These are phyloP conservation scores for Candida suzukii DNA, from an alignment of 805 yeast genomes.

Conservation along the genomic window DNA sequence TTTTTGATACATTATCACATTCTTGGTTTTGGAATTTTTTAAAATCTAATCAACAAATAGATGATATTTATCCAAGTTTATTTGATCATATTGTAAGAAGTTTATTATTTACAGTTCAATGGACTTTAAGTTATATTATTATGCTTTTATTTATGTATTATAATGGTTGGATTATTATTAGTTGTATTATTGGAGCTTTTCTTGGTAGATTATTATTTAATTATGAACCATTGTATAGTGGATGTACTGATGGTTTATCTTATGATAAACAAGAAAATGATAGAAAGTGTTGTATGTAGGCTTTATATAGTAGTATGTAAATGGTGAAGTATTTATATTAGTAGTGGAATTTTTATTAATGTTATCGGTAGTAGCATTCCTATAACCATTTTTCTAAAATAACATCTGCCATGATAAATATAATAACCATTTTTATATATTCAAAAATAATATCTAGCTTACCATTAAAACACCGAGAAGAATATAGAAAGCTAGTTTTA, in stretches of 20 bases:
- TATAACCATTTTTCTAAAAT: no score
- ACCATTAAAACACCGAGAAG: no score
- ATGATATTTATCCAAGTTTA: conserved; percentile 29
- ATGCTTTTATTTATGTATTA: conserved; percentile 73
- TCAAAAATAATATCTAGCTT: no score
- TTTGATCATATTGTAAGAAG: conserved; percentile 47
- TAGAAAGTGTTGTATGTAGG: conserved; percentile 27
- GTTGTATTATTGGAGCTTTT: conserved; percentile 56
- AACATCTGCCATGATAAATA: no score
- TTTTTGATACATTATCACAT: conserved; percentile 18
- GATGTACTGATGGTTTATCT: conserved; percentile 16
- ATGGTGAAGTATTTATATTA: no score
- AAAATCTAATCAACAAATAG: conserved; percentile 3
- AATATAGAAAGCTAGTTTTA: no score
- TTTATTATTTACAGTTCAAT: conserved; percentile 45
- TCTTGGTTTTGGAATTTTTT: conserved; percentile 18
- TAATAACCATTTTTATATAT: no score
- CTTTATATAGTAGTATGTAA: background rate
- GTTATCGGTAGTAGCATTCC: no score
- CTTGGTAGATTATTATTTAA: conserved; percentile 47
- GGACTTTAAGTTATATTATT: conserved; percentile 58
- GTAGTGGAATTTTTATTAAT: no score
- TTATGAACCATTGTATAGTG: conserved; percentile 29
- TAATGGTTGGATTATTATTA: conserved; percentile 60
- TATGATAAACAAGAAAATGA: conserved; percentile 23